phyloP scores from a whole-genome alignment of 2,329 filamentous ascomycete genomes.

The Sordariomycetes sp. region DNA sequence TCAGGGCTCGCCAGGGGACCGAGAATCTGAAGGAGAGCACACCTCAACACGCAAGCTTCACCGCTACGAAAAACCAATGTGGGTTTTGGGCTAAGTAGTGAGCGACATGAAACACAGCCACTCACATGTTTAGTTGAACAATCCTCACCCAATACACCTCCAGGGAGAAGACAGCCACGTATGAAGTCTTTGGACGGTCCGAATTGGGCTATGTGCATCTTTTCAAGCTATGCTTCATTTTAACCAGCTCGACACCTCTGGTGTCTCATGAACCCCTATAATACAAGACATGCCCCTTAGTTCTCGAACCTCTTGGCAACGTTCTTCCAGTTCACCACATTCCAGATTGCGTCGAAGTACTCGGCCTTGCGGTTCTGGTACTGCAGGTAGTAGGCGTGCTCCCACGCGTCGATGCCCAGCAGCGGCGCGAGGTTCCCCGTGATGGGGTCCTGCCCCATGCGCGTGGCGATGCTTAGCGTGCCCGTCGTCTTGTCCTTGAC shows the following conservation, averaged over 20 bases:
- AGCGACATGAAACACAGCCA: too few species aligned
- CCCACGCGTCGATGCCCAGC: slow-evolving; percentile 88
- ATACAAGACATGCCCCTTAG: slow-evolving; percentile 14
- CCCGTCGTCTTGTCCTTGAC: slow-evolving; percentile 58
- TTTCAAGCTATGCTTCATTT: neutral
- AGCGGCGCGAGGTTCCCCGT: slow-evolving; percentile 73
- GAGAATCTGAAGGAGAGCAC: too few species aligned
- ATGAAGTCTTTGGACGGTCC: too few species aligned
- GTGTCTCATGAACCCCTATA: neutral
- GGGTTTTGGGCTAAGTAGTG: too few species aligned
- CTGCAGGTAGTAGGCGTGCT: slow-evolving; percentile 92
- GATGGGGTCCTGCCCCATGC: slow-evolving; percentile 85
- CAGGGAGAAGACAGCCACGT: too few species aligned
- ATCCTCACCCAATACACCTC: too few species aligned
- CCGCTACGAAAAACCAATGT: too few species aligned
- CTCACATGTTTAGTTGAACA: too few species aligned
- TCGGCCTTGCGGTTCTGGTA: slow-evolving; percentile 96
- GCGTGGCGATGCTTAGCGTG: slow-evolving; percentile 52
- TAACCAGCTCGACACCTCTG: neutral
- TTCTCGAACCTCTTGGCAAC: slow-evolving; percentile 65
- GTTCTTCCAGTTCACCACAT: slow-evolving; percentile 91
- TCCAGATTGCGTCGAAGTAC: slow-evolving; percentile 90
- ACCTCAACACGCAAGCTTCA: too few species aligned
- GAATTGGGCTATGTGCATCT: neutral
- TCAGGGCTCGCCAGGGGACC: too few species aligned